Base-by-base conservation (phyloP, 257 asterid genomes). In the Fraxinus quadrangulata region DNA sequence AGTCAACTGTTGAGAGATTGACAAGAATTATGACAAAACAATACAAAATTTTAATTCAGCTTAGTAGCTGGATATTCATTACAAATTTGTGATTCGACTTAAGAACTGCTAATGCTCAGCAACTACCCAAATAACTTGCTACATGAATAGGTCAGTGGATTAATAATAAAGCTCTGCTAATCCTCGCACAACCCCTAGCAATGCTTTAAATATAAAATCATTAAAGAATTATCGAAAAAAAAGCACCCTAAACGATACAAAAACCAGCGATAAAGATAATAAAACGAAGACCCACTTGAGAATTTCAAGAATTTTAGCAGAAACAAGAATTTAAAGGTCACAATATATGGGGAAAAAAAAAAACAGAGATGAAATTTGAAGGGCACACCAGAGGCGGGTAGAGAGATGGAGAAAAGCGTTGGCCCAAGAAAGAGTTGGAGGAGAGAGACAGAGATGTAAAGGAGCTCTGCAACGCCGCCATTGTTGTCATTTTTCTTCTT, bases 401-500 rank as follows among this genome's bases (percentile, higher is more conserved):
- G 76, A 84, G 33, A 67, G 95, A 83, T 36, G 93, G 89, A 28
- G 89, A 72, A 76, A 94, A 72, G 78, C 88, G 88, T 70, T 89
- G 92, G 74, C 97, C 96, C 31, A 90, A 87, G 85, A 91, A 89
- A 42, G 96, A 84, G 81, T 79, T 92, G 83, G 91, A 65, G 34
- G 94, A 88, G 68, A 91, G 85, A 70, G 89, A 91, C 47, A 93
- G 89, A 70, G 94, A 83, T 30, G 94, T 79, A 28, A 93, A 91
- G 23, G 96, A 88, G 89, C 87, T 87, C 83, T 85, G 96, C 10
- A 95, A 90, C 72, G 92, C 86, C 69, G 93, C 96, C 92, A 88
- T 83, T 79, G 86, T 54, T 45, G 87, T 90, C 90, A 83, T 85
- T 80, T 45, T 80, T 47, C 77, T 11, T 37, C 39, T 45, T 59